Evolutionary conservation across 1,139 yeast genomes (phyloP).

Genomic region (Saccharomyces pastorianus): DNA sequence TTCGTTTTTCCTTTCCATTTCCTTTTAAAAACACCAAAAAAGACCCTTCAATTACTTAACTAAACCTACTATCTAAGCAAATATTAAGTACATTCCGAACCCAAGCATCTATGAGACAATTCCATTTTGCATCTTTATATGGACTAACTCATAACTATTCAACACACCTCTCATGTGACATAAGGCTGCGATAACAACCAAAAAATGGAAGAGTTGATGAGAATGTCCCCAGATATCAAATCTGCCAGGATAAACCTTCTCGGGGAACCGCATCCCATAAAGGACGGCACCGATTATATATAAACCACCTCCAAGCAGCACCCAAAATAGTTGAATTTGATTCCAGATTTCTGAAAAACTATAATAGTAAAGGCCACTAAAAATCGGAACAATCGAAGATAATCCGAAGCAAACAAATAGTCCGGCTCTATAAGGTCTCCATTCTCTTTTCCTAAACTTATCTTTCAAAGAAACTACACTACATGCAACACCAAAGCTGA

Average conservation of each 20-base stretch:
- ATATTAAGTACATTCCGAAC: background rate
- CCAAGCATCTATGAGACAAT: background rate
- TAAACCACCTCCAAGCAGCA: slow-evolving; percentile 58
- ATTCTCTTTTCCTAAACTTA: slow-evolving; percentile 56
- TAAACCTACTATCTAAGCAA: background rate
- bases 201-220: slow-evolving; percentile 78
- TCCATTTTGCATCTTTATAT: slow-evolving; percentile 14
- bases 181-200: slow-evolving; percentile 74
- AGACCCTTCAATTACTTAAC: background rate
- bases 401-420: slow-evolving; percentile 79
- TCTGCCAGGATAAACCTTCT: slow-evolving; percentile 52
- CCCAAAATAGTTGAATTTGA: slow-evolving; percentile 53
- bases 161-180: slow-evolving; percentile 65
- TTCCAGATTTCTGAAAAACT: slow-evolving; percentile 40
- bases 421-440: slow-evolving; percentile 69
- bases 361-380: slow-evolving; percentile 40
- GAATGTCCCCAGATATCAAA: slow-evolving; percentile 76
- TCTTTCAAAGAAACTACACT: slow-evolving; percentile 57
- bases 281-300: slow-evolving; percentile 73
- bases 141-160: slow-evolving; percentile 49
- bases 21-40: background rate
- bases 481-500: slow-evolving; percentile 53
- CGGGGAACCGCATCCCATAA: slow-evolving; percentile 76
- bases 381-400: slow-evolving; percentile 66
- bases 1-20: background rate